phyloP scores from a whole-genome alignment of 1,284 basidiomycete species.

The Cryptococcus sp. region DNA sequence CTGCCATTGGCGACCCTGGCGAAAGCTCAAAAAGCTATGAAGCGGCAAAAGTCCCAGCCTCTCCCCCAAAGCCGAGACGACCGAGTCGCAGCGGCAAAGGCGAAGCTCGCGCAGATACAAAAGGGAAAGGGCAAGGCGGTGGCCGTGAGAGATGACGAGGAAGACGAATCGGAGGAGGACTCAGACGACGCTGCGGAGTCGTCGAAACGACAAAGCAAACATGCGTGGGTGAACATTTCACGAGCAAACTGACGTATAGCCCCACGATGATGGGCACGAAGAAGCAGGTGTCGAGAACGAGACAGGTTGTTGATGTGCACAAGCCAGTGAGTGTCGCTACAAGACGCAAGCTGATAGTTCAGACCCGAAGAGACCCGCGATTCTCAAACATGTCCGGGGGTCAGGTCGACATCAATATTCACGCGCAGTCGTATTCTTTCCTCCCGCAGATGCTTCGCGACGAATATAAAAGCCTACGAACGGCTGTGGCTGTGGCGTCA shows the following conservation, averaged over 20 bases:
- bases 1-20: conserved; percentile 33
- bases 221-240: conserved; percentile 68
- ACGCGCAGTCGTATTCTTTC: conserved; percentile 76
- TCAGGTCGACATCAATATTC: conserved; percentile 68
- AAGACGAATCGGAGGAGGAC: conserved; percentile 18
- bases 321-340: conserved; percentile 60
- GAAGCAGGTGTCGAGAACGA: conserved; percentile 74
- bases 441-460: conserved; percentile 66
- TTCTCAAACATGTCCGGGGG: conserved; percentile 75
- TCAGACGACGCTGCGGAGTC: conserved; percentile 18
- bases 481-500: conserved; percentile 67
- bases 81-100: conserved; percentile 38
- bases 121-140: conserved; percentile 44
- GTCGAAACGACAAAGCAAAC: conserved; percentile 67
- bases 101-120: conserved; percentile 44
- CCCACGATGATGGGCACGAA: conserved; percentile 85
- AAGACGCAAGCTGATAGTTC: neutral
- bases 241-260: conserved; percentile 53
- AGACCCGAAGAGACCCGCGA: conserved; percentile 85
- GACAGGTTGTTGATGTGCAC: conserved; percentile 72
- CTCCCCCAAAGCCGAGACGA: conserved; percentile 14
- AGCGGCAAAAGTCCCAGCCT: conserved; percentile 12
- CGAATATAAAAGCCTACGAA: conserved; percentile 69
- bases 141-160: conserved; percentile 15
- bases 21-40: conserved; percentile 36